Percentiles rank a stretch among this genome's conserved stretches.
phyloP scores from a whole-genome alignment of 192 early-diverging fungal genomes.

The Chytriomyces hyalinus region DNA sequence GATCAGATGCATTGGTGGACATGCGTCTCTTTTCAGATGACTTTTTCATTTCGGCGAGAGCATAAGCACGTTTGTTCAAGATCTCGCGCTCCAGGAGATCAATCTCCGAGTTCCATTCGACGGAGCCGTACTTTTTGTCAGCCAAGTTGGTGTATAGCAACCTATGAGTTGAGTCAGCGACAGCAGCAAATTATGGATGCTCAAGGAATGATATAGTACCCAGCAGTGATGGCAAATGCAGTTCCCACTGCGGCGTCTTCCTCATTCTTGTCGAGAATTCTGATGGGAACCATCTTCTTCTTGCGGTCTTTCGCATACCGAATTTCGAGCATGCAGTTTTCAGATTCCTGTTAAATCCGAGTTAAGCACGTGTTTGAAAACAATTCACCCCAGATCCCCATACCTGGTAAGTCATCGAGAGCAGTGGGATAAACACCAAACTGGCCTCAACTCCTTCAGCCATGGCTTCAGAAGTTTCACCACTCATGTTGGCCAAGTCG shows the following conservation, averaged over 20 bases:
- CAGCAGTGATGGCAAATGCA: not conserved
- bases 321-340: conserved; percentile 12
- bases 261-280: not conserved
- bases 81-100: not conserved
- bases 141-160: not conserved
- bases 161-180: no score
- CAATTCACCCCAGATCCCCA: no score
- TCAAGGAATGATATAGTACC: no score
- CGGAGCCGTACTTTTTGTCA: not conserved
- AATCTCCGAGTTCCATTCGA: not conserved
- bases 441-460: not conserved
- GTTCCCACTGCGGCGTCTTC: not conserved
- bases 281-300: not conserved
- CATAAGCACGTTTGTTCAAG: not conserved
- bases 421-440: not conserved
- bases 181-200: no score
- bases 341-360: not conserved
- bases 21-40: not conserved
- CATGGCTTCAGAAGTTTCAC: conserved; percentile 2
- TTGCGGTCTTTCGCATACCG: conserved; percentile 5
- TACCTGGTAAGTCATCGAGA: not conserved
- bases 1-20: conserved; percentile 22
- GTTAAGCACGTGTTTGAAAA: no score
- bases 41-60: not conserved
- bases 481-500: not conserved